Evolutionary conservation across 345 rosid species (phyloP).

Genomic region (rapeseed (Brassica napus)): DNA sequence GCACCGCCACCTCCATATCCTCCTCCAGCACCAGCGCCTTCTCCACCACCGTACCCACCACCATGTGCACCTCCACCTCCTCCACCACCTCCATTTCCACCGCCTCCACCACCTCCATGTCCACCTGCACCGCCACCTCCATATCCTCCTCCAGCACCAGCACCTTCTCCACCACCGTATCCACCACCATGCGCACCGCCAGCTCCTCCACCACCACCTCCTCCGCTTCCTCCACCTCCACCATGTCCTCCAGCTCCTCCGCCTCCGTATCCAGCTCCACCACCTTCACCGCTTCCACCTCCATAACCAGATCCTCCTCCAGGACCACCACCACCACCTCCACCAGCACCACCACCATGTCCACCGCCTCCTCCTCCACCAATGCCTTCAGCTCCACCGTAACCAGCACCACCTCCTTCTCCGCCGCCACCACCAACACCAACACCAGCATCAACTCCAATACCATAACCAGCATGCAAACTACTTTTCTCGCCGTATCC

Average conservation of each 20-base stretch:
- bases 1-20: slow-evolving; percentile 37
- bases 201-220: slow-evolving; percentile 38
- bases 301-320: slow-evolving; percentile 40
- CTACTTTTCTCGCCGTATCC: slow-evolving; percentile 32
- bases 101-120: slow-evolving; percentile 32
- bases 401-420: slow-evolving; percentile 36
- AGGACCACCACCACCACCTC: slow-evolving; percentile 36
- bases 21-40: neutral
- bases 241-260: slow-evolving; percentile 37
- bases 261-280: slow-evolving; percentile 41
- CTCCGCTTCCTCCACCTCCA: slow-evolving; percentile 37
- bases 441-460: neutral
- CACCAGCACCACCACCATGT: slow-evolving; percentile 38
- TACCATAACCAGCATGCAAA: slow-evolving; percentile 24
- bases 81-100: slow-evolving; percentile 35
- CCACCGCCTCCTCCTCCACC: slow-evolving; percentile 40
- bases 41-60: slow-evolving; percentile 38
- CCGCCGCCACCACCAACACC: slow-evolving; percentile 31
- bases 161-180: slow-evolving; percentile 36
- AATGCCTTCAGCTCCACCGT: slow-evolving; percentile 35
- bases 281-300: slow-evolving; percentile 43
- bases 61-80: slow-evolving; percentile 44
- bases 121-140: slow-evolving; percentile 38
- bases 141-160: slow-evolving; percentile 40
- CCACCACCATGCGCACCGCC: slow-evolving; percentile 40